Evolutionary conservation across 345 rosid genomes (phyloP), one percentile per base, ranked within the genome.

Genomic region (Eucalyptus guilfoylei): DNA sequence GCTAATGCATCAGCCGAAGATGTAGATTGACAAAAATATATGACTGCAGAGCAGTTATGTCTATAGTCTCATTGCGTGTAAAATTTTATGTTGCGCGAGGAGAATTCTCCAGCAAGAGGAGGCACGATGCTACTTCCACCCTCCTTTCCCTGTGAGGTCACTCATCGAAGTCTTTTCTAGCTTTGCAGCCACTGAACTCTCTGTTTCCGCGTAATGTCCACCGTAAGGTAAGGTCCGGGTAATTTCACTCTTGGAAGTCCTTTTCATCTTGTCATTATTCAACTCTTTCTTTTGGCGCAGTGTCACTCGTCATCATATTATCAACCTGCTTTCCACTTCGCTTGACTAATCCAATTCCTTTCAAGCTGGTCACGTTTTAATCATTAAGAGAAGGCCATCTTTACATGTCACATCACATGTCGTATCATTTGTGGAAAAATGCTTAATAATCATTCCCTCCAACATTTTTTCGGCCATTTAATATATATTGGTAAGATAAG

Each of bases 391-490:
- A 50, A 16, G 54, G 54, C 23, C 54, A 0, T 50, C 2, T 50
- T 50, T 49, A 49, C 8, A 47, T 52, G 26, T 52, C 10, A 52
- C 58, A 1, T 52, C 58, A 5, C 64, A 24, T 55, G 64, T 26
- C 64, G 26, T 58, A 12, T 58, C 64, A 58, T 10, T 5, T 0
- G 5, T 14, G 1, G 6, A 11, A 26, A 26, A 58, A 26, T 26
- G 14, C 64, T 3, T 11, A 58, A 49, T 6, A 49, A 49, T 49
- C 52, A 49, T 15, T 17, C 14, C 14, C 32, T 23, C 11, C 12
- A 3, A 3, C 1, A 10, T 19, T 17, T 14, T 24, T 19, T 9
- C 11, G 3, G 0, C 1, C 62, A 19, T 49, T 49, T 49, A 14
- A 14, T 49, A 14, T n/a, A n/a, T n/a, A n/a, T 45, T 45, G 48